Base-by-base conservation (phyloP, 805 yeast species). In the Schwanniomyces sp. region DNA sequence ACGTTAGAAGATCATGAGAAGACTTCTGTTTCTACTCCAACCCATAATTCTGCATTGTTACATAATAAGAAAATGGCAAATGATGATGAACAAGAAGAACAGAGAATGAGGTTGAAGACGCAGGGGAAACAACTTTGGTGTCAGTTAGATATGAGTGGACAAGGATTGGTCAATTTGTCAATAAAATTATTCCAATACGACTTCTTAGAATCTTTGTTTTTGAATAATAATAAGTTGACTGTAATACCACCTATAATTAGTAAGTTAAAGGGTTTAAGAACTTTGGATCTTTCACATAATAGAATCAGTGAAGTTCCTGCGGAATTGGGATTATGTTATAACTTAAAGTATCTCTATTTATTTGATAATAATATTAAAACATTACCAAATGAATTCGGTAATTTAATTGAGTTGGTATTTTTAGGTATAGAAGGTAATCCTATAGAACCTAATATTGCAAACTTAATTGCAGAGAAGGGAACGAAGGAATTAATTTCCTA, bases 381-480 rank as follows among this genome's bases (percentile, higher is more conserved):
- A 1, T 71, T 94, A 52, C 99, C 99, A 2, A 76, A 71, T 66
- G 94, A 87, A 62, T 84, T 94, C 65, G 97, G 98, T 25, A 85
- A 83, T 56, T 72, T 95, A 49, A 86, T 82, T 63, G 92, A 89
- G 56, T 76, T 94, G 53, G 86, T 88, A 55, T 86, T 92, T 62
- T 70, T 94, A 43, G 99, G 99, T 30, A 76, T 92, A 40, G 97
- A 92, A 66, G 99, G 99, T 1, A 94, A 94, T 63, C 88, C 95
- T 3, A 73, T 94, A 60, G 86, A 86, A 57, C 74, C 77, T 47
- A 80, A 77, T 18, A 66, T 81, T 50, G 81, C 89, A 38, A 79
- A 84, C 53, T 78, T 87, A 27, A 61, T 94, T 43, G 83, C 95
- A 0, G 86, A 85, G 53, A 84, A 82, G 49, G 97, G 98, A 5